Percentiles rank a stretch among this genome's conserved stretches.
phyloP scores from a whole-genome alignment of 768 basidiomycete species.

The Chlorophyllum brunneum region DNA sequence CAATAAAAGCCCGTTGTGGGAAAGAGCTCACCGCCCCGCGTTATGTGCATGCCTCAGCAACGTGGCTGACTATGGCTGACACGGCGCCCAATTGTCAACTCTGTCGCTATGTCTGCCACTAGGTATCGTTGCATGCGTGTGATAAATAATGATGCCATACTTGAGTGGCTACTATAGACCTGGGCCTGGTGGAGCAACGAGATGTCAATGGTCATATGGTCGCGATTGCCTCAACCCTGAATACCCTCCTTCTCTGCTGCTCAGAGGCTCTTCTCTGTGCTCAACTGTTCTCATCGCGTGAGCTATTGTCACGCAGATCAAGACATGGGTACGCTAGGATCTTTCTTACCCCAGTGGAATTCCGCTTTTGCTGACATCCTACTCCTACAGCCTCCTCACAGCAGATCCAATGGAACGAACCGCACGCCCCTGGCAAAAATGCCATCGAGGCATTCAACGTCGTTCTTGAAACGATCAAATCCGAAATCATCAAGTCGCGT shows the following conservation, averaged over 20 bases:
- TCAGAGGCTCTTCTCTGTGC: too few species aligned
- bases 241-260: too few species aligned
- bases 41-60: neutral
- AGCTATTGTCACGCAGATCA: too few species aligned
- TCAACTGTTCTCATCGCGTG: too few species aligned
- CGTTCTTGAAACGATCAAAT: constrained; percentile 53
- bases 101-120: too few species aligned
- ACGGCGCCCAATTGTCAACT: too few species aligned
- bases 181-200: too few species aligned
- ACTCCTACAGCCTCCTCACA: constrained; percentile 49
- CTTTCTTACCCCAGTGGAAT: neutral
- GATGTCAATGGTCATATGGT: too few species aligned
- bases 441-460: constrained; percentile 63
- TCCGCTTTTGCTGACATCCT: neutral
- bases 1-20: neutral
- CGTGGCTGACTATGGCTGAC: neutral
- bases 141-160: too few species aligned
- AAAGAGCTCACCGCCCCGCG: neutral
- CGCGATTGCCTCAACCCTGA: too few species aligned
- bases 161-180: too few species aligned
- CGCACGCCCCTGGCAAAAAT: constrained; percentile 57
- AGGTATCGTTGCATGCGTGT: too few species aligned
- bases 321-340: constrained; percentile 14
- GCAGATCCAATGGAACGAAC: constrained; percentile 49
- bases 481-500: constrained; percentile 64